A percentile compares a stretch with the other conserved stretches of the same genome.
phyloP scores from a whole-genome alignment of 148 eudicot species.

The Pharnaceum exiguum region DNA sequence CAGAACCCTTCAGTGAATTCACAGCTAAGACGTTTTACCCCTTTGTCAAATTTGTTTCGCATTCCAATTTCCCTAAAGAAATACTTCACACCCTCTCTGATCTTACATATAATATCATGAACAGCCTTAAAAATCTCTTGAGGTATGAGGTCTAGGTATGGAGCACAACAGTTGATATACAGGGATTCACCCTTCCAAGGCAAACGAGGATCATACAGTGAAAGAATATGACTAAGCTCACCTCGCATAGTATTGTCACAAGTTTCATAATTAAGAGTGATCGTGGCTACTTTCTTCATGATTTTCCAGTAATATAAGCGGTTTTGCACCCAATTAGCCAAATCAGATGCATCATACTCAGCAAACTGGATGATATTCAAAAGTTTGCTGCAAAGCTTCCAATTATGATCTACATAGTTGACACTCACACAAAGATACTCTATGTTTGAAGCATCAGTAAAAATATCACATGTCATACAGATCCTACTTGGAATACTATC shows the following conservation, averaged over 20 bases:
- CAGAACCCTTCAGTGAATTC: not conserved
- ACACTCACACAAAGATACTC: not conserved
- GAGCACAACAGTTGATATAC: not conserved
- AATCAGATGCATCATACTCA: too few species aligned
- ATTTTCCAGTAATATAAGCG: not conserved
- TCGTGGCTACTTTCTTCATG: not conserved
- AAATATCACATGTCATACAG: not conserved
- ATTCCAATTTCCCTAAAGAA: not conserved
- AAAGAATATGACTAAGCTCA: not conserved
- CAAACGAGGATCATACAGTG: not conserved
- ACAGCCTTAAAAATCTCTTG: not conserved
- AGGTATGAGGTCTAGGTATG: not conserved
- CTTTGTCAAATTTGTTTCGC: not conserved
- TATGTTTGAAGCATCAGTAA: not conserved
- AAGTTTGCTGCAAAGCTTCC: conserved; percentile 1
- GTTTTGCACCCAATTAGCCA: not conserved
- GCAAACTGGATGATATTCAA: not conserved
- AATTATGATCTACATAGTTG: not conserved
- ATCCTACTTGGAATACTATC: not conserved
- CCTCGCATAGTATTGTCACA: not conserved
- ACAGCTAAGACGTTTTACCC: not conserved
- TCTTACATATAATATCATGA: not conserved
- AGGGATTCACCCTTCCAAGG: not conserved
- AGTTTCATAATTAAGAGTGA: not conserved
- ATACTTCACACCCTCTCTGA: not conserved